phyloP scores from a whole-genome alignment of 2,329 filamentous ascomycete genomes.

The Ceratocystis variospora region DNA sequence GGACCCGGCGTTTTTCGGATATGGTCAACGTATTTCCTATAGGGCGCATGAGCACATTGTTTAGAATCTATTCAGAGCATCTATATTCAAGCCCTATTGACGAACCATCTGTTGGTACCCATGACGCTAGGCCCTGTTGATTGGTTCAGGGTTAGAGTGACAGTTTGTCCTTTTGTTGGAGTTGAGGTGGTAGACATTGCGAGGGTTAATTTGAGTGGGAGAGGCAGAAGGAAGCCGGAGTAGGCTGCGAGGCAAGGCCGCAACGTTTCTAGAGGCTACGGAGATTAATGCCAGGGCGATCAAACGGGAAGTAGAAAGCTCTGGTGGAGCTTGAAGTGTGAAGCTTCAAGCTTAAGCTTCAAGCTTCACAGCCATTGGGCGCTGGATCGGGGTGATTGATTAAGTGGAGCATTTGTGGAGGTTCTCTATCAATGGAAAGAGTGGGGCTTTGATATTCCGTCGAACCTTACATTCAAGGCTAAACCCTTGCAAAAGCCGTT shows the following conservation, averaged over 20 bases:
- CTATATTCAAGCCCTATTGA: not conserved
- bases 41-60: slow-evolving; percentile 8
- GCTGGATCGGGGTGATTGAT: not conserved
- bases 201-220: not conserved
- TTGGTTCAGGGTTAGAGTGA: slow-evolving; percentile 16
- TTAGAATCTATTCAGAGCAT: not conserved
- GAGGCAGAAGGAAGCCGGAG: not conserved
- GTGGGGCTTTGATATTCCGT: not conserved
- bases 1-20: slow-evolving; percentile 66
- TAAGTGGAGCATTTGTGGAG: slow-evolving; percentile 2
- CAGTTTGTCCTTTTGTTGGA: slow-evolving; percentile 7
- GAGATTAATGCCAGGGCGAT: not conserved
- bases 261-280: not conserved
- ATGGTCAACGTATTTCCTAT: slow-evolving; percentile 70
- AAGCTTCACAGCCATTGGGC: not conserved
- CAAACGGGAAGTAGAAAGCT: not conserved
- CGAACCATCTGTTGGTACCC: slow-evolving; percentile 8
- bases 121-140: not conserved
- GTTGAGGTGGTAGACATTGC: slow-evolving; percentile 1
- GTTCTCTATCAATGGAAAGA: not conserved
- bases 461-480: not conserved
- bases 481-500: not conserved
- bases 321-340: not conserved
- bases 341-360: not conserved
- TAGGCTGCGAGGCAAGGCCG: not conserved